These are phyloP conservation scores for Proliferodiscus dingleyae DNA, from an alignment of 2,329 filamentous ascomycete genomes.

Conservation along the genomic window DNA sequence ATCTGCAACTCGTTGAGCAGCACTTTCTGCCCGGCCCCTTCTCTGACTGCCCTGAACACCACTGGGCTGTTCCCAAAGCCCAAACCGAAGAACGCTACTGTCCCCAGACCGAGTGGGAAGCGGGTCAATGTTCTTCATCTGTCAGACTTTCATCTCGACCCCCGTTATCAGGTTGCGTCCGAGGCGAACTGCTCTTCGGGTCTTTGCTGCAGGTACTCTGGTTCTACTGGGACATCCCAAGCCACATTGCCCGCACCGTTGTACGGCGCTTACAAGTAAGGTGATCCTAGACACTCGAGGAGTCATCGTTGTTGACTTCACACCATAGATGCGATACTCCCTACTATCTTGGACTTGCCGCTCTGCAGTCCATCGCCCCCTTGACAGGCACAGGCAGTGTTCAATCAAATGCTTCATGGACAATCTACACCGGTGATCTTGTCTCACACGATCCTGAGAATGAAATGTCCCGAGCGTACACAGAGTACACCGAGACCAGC, in stretches of 20 bases:
- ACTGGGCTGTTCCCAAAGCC: conserved; percentile 48
- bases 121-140: conserved; percentile 52
- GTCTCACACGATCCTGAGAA: conserved; percentile 49
- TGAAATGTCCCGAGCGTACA: conserved; percentile 47
- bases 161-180: conserved; percentile 46
- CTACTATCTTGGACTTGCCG: conserved; percentile 51
- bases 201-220: conserved; percentile 45
- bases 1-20: conserved; percentile 49
- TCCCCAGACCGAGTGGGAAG: conserved; percentile 45
- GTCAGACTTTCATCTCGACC: conserved; percentile 52
- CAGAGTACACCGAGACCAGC: conserved; percentile 48
- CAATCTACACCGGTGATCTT: conserved; percentile 53
- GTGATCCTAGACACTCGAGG: not conserved
- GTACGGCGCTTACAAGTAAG: conserved; percentile 46
- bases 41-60: conserved; percentile 40
- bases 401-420: conserved; percentile 43
- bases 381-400: conserved; percentile 48
- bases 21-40: conserved; percentile 43
- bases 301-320: not conserved
- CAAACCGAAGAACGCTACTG: conserved; percentile 41
- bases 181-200: conserved; percentile 49
- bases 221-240: conserved; percentile 33
- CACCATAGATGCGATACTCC: conserved; percentile 47
- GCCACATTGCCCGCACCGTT: conserved; percentile 44
- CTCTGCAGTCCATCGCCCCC: conserved; percentile 47